Base-by-base conservation (phyloP, 2,329 filamentous ascomycete genomes). In the Alternaria angustiovoidea region DNA sequence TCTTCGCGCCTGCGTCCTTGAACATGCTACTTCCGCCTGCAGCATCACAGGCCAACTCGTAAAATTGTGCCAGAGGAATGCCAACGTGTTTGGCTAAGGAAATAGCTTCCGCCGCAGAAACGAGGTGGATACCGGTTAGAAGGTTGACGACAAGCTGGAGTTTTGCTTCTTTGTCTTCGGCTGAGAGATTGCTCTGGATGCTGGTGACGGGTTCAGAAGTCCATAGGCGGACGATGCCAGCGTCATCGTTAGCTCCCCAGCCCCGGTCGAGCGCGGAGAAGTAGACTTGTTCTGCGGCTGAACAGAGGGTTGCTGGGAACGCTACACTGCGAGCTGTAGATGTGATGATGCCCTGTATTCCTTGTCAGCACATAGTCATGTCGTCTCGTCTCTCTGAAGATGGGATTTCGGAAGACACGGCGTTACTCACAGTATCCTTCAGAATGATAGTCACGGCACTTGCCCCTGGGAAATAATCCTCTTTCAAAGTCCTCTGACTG, bases 281-380 rank as follows among this genome's bases (percentile, higher is more conserved):
- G 71, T 90, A 91, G 28, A 86, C 82, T 74, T 90, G 88, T 76
- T 91, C 89, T 11, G 89, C 88, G 0, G 84, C 82, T 38, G 83
- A 84, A 56, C 85, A 86, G 71, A 92, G 84, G 0, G 87, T 87
- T 1, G 84, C 84, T 0, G 87, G 84, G 73, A 89, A 91, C 28
- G 81, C 80, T 54, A 81, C 78, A 42, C 85, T 80, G 20, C 88
- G 81, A 1, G 88, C 88, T 59, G 87, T 88, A 26, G 86, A 85
- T 2, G 89, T 91, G 73, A 91, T 90, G 76, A 91, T 91, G 51
- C 85, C 83, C 71, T 85, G 42, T 26, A 6, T 20, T 57, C 20
- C 14, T 38, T 8, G 41, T 67, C 32, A 65, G 59, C 42, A 51
- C 18, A 3, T 7, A 34, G 20, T 16, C 22, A 11, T 22, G 5